phyloP scores from a whole-genome alignment of 192 early-diverging fungal species.

The Gaertneriomyces semiglobifer region DNA sequence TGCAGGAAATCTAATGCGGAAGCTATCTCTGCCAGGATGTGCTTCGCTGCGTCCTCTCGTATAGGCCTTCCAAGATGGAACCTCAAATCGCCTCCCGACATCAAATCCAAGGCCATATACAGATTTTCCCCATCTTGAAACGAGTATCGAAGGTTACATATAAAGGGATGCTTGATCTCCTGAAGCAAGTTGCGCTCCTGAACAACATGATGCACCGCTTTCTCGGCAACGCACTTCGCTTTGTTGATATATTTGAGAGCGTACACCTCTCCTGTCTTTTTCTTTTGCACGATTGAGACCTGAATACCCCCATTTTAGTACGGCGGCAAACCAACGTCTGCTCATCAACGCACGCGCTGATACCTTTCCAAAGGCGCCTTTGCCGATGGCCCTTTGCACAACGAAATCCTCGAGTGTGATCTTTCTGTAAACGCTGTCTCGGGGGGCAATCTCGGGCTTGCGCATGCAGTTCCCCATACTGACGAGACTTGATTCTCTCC shows the following conservation, averaged over 20 bases:
- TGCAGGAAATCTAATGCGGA: slow-evolving; percentile 66
- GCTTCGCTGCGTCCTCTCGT: slow-evolving; percentile 11
- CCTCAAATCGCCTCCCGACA: slow-evolving; percentile 46
- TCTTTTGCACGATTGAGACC: slow-evolving; percentile 89
- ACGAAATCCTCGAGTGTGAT: slow-evolving; percentile 76
- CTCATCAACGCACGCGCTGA: background rate
- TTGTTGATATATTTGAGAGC: slow-evolving; percentile 98
- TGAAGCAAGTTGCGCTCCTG: slow-evolving; percentile 90
- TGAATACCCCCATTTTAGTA: slow-evolving; percentile 13
- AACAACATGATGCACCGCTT: slow-evolving; percentile 82
- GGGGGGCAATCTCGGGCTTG: background rate
- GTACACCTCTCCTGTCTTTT: slow-evolving; percentile 67
- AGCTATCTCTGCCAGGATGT: slow-evolving; percentile 49
- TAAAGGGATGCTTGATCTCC: slow-evolving; percentile 77
- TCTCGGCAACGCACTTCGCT: slow-evolving; percentile 61
- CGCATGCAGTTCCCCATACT: background rate
- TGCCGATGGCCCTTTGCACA: slow-evolving; percentile 82
- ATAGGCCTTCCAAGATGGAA: slow-evolving; percentile 34
- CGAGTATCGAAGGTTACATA: slow-evolving; percentile 54
- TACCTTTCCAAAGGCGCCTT: slow-evolving; percentile 90
- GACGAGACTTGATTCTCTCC: no score
- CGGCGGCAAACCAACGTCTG: background rate
- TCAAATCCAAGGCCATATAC: slow-evolving; percentile 50
- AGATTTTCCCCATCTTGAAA: slow-evolving; percentile 47
- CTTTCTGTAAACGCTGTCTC: slow-evolving; percentile 13